Base-by-base conservation (phyloP, 352 stramenopile genomes). In the Phytophthora melonis region DNA sequence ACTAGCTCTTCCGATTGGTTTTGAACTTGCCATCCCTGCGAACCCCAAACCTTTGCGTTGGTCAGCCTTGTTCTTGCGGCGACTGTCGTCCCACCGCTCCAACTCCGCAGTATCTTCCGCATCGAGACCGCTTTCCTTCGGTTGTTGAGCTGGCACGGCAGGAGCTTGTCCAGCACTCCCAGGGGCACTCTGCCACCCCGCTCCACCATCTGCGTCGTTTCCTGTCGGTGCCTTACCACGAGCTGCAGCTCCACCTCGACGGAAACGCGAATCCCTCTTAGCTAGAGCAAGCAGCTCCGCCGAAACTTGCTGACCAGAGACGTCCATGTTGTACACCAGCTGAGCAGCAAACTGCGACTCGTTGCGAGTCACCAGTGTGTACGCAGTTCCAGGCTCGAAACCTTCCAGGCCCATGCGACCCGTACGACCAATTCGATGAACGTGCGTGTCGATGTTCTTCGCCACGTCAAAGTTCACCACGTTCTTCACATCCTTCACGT, bases 381-480 rank as follows among this genome's bases (percentile, higher is more conserved):
- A 96, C 3, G 91, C 91, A 1, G 86, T 96, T 10, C 91, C 91
- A 55, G 86, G 83, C 23, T 90, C 82, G 19, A 97, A 92, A 0
- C 91, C 91, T 41, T 96, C 90, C 3, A 81, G 57, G 0, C 90
- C 89, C 91, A 96, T 96, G 6, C 93, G 86, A 13, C 93, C 93
- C 0, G 93, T 98, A 19, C 93, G 87, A 3, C 93, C 93, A 25
- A 97, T 96, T 1, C 93, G 89, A 70, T 98, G 93, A 32, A 97
- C 89, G 68, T 98, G 93, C 1, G 88, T 97, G 58, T 98, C 93
- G 49, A 98, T 98, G 34, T 86, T 97, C 72, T 97, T 97, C 21
- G 93, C 93, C n/a, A 95, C 83, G 62, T 98, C 93, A 60, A 93
- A 98, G 63, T 97, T 97, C 55, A 98, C 82, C 1, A 98, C 93